Evolutionary conservation across 1,139 yeast genomes (phyloP), one percentile per base, ranked within the genome.

Genomic region (Yamadazyma taylorii): DNA sequence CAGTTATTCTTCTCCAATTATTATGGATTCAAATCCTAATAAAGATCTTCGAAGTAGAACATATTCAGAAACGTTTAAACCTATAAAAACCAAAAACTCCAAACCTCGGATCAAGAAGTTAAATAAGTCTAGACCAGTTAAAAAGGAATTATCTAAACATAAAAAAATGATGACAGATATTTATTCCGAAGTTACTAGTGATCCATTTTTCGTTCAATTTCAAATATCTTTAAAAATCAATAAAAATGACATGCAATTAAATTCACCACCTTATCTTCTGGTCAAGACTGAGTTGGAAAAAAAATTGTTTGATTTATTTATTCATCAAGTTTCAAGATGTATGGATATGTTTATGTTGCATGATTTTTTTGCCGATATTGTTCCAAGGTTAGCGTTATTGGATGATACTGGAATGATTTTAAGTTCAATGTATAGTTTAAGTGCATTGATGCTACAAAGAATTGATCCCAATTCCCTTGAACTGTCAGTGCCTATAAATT

Each of bases 331-430:
- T 11, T 55, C 70, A 2, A 41, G 46, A 8, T 50, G 51, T 24
- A 53, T 66, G 41, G 73, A 67, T 42, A 54, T 63, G 31, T 63
- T 65, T 33, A 48, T 65, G 39, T 57, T 60, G 5, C 55, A 53
- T 24, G 60, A 58, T 19, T 49, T 58, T 11, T 67, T 64, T 43
- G 53, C 53, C 17, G 56, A 55, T 24, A 51, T 68, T 6, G 54
- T 68, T 1, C 63, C 73, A 2, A 63, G 63, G 34, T 43, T 67
- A 42, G 70, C 72, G 3, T 45, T 68, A 9, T 47, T 56, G 34
- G 73, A 68, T 40, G 71, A 66, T 8, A 63, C 73, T 2, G 57
- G 62, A 17, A 56, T 66, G 61, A 50, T 68, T 13, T 38, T 65
- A 21, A 60, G 64, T 43, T 52, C 68, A 13, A 61, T 68, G 36